phyloP scores from a whole-genome alignment of 805 yeast genomes.

The Spathaspora boniae region DNA sequence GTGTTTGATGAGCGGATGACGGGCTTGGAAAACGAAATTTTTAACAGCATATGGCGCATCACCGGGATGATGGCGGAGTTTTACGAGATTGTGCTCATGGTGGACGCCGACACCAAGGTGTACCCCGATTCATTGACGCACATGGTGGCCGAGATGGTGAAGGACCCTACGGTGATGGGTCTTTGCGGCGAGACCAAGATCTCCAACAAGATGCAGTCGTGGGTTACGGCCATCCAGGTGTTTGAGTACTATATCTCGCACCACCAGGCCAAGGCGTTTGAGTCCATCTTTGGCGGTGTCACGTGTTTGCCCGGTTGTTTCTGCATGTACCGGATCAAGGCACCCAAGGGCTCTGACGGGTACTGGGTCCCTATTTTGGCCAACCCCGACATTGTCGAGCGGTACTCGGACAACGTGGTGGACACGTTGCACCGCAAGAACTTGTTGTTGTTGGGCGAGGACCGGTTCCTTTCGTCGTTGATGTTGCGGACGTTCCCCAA shows the following conservation, averaged over 20 bases:
- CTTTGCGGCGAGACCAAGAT: slow-evolving; percentile 94
- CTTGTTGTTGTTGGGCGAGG: slow-evolving; percentile 83
- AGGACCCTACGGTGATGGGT: slow-evolving; percentile 85
- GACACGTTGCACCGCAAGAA: slow-evolving; percentile 85
- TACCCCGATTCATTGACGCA: slow-evolving; percentile 86
- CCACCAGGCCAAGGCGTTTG: slow-evolving; percentile 92
- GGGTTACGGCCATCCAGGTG: slow-evolving; percentile 93
- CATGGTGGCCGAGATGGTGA: slow-evolving; percentile 86
- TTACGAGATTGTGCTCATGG: slow-evolving; percentile 85
- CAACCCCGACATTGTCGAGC: slow-evolving; percentile 89
- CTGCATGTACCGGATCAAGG: slow-evolving; percentile 84
- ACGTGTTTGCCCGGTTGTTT: slow-evolving; percentile 96
- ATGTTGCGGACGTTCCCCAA: slow-evolving; percentile 89
- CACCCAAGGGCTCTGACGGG: slow-evolving; percentile 69
- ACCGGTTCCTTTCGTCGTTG: slow-evolving; percentile 77
- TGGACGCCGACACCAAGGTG: slow-evolving; percentile 90
- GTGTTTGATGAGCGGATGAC: slow-evolving; percentile 95
- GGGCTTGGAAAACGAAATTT: slow-evolving; percentile 75
- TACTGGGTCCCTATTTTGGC: slow-evolving; percentile 93
- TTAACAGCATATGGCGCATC: slow-evolving; percentile 71
- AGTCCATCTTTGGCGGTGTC: slow-evolving; percentile 91
- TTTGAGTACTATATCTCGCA: slow-evolving; percentile 92
- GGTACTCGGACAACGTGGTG: slow-evolving; percentile 82
- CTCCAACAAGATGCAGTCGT: slow-evolving; percentile 72
- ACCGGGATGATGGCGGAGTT: slow-evolving; percentile 82